Percentiles rank a stretch among this genome's conserved stretches.
Conservation (phyloP, 495 filamentous ascomycete genomes). For the Aspergillus biplanus region DNA sequence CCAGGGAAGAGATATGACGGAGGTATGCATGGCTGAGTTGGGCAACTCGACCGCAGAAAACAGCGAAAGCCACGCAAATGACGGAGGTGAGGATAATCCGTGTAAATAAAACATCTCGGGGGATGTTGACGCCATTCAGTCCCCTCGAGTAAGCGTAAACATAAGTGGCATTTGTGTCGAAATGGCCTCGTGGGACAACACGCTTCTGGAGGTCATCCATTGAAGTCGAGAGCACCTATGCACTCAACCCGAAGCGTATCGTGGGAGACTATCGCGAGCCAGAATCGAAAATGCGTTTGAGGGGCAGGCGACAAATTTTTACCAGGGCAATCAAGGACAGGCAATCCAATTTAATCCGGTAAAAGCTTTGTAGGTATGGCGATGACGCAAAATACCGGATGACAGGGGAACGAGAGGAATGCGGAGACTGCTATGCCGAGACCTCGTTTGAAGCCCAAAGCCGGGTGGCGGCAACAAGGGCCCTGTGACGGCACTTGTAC, state of each 20-base stretch:
- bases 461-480: neutral
- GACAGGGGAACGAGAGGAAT: constrained; percentile 26
- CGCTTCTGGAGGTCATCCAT: constrained; percentile 41
- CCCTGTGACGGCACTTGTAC: neutral
- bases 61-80: constrained; percentile 48
- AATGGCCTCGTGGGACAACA: constrained; percentile 35
- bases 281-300: constrained; percentile 10
- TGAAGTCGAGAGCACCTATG: constrained; percentile 22
- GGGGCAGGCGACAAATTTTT: neutral
- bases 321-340: constrained; percentile 8
- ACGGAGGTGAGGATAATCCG: constrained; percentile 52
- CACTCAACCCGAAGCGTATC: constrained; percentile 7
- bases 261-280: neutral
- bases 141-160: constrained; percentile 50
- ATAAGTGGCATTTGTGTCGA: constrained; percentile 45
- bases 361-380: constrained; percentile 11
- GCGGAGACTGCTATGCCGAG: constrained; percentile 5
- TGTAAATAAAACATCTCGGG: constrained; percentile 46
- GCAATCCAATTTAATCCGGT: constrained; percentile 10
- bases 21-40: constrained; percentile 68
- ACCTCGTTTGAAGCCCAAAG: neutral
- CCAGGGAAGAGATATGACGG: constrained; percentile 71
- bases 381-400: constrained; percentile 20
- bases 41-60: constrained; percentile 60
- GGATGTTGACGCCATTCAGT: constrained; percentile 46